A percentile compares a stretch with the other conserved stretches of the same genome.
These are phyloP conservation scores for Liquidambar formosana DNA, from an alignment of 164 flowering plant species.

Conservation along the genomic window DNA sequence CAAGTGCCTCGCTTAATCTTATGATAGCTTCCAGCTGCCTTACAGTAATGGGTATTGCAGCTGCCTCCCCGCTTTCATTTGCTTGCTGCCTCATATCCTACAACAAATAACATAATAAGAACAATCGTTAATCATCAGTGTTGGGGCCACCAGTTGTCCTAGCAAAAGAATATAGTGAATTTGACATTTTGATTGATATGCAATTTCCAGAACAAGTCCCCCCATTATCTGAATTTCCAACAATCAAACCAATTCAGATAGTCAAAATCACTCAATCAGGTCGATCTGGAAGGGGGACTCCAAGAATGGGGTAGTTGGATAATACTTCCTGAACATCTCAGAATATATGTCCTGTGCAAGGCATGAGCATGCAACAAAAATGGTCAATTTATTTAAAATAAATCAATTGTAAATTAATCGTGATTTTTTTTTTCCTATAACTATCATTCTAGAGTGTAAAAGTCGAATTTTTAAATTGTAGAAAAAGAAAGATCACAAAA, in stretches of 20 bases:
- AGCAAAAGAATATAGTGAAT: not conserved
- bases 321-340: not conserved
- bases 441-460: too few species aligned
- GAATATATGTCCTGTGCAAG: not conserved
- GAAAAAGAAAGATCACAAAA: too few species aligned
- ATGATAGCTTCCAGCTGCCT: slow-evolving; percentile 96
- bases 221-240: too few species aligned
- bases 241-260: not conserved
- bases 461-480: too few species aligned
- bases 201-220: not conserved
- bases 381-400: not conserved
- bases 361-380: not conserved
- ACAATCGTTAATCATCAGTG: not conserved
- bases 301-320: not conserved
- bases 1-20: slow-evolving; percentile 93
- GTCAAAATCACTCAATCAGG: too few species aligned
- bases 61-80: slow-evolving; percentile 89
- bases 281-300: not conserved
- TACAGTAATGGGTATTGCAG: slow-evolving; percentile 94
- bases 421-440: not conserved
- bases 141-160: not conserved
- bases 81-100: slow-evolving; percentile 96
- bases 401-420: not conserved
- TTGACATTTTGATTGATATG: not conserved
- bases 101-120: slow-evolving; percentile 6